These are phyloP conservation scores for Trametes cubensis DNA, from an alignment of 768 basidiomycete genomes.

Conservation along the genomic window DNA sequence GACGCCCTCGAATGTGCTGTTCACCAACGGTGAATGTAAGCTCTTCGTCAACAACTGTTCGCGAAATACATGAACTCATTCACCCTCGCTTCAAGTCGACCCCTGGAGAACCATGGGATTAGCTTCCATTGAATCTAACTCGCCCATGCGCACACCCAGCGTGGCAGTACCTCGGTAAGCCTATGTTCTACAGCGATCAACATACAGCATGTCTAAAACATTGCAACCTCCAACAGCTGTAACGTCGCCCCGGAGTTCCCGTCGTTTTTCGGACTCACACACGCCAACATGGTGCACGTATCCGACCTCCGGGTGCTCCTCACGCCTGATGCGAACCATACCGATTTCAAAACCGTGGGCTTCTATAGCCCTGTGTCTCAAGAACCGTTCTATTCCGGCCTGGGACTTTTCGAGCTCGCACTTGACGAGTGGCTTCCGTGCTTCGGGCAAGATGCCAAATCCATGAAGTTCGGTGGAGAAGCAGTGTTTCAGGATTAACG, in stretches of 20 bases:
- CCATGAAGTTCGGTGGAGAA: no score
- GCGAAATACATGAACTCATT: neutral
- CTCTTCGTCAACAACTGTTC: neutral
- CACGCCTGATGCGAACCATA: constrained; percentile 50
- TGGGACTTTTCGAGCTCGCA: constrained; percentile 49
- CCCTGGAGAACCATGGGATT: constrained; percentile 57
- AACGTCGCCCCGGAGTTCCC: constrained; percentile 38
- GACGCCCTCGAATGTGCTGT: constrained; percentile 51
- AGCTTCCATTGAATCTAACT: constrained; percentile 50
- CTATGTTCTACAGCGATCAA: no score
- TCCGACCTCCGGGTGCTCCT: constrained; percentile 52
- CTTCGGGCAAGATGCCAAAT: constrained; percentile 28
- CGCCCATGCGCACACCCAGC: constrained; percentile 46
- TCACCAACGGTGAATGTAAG: constrained; percentile 53
- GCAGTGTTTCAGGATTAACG: no score
- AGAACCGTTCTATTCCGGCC: constrained; percentile 50
- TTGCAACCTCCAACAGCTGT: no score
- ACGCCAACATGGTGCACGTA: constrained; percentile 52
- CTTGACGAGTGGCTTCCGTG: constrained; percentile 54
- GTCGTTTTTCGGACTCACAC: constrained; percentile 50
- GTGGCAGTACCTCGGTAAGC: constrained; percentile 43
- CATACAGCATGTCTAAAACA: no score
- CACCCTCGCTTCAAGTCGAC: constrained; percentile 39
- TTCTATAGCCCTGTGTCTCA: constrained; percentile 53
- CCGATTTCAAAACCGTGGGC: constrained; percentile 50